A percentile compares a stretch with the other conserved stretches of the same genome.
Conservation (phyloP, 768 basidiomycete genomes). For the Podaxis pistillaris region DNA sequence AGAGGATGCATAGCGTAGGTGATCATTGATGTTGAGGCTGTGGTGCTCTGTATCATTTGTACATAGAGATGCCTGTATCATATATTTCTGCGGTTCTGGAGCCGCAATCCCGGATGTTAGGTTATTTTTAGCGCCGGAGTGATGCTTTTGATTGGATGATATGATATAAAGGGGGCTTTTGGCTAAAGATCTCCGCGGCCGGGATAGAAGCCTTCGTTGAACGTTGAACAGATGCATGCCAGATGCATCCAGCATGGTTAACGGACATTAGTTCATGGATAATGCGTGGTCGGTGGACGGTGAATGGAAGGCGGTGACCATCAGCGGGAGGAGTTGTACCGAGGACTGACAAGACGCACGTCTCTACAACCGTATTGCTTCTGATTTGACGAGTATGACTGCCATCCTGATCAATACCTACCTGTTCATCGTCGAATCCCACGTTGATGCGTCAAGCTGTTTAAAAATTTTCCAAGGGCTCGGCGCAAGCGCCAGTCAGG, state of each 20-base stretch:
- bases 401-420: no score
- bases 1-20: background rate
- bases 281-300: background rate
- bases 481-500: background rate
- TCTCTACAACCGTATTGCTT: background rate
- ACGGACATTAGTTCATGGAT: background rate
- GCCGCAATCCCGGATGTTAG: background rate
- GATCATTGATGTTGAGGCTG: background rate
- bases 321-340: background rate
- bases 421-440: background rate
- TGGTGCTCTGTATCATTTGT: slow-evolving; percentile 4
- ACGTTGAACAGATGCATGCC: background rate
- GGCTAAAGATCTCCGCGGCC: background rate
- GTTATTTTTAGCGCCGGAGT: background rate
- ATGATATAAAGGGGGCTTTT: background rate
- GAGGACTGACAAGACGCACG: background rate
- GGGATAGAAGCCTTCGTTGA: background rate
- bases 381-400: no score
- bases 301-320: background rate
- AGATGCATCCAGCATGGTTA: background rate
- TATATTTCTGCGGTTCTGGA: background rate
- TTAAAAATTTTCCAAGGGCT: background rate
- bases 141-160: background rate
- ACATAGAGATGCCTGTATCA: background rate
- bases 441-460: background rate